A percentile compares a stretch with the other conserved stretches of the same genome.
Conservation (phyloP, 257 asterid genomes). For the Solanum arcanum region DNA sequence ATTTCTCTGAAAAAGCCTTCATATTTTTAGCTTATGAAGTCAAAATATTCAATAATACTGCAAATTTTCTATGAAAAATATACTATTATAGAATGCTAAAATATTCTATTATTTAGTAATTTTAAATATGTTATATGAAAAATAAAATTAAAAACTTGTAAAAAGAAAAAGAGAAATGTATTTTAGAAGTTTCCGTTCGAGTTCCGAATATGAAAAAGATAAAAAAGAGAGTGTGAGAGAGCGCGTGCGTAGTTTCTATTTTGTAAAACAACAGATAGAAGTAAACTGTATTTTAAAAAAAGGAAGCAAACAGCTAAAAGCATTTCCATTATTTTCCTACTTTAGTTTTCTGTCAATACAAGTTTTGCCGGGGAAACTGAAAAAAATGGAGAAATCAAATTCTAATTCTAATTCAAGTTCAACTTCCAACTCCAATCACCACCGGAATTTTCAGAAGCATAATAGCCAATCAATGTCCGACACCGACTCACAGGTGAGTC, state of each 20-base stretch:
- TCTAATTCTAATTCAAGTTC: neutral
- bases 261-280: neutral
- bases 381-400: neutral
- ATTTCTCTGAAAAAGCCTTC: neutral
- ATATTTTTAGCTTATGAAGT: neutral
- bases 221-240: neutral
- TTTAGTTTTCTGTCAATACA: neutral
- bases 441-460: constrained; percentile 6
- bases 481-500: constrained; percentile 72
- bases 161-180: no score
- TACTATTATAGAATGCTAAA: neutral
- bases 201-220: fast-evolving
- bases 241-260: neutral
- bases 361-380: neutral
- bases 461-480: constrained; percentile 78
- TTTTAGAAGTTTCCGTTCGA: no score
- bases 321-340: neutral
- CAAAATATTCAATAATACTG: neutral
- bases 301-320: neutral
- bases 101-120: no score
- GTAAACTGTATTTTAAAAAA: neutral
- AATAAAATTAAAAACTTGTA: no score
- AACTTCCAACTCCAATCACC: neutral
- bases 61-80: neutral
- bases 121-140: no score